phyloP scores from a whole-genome alignment of 441 rosid genomes.

The Adansonia madagascariensis region DNA sequence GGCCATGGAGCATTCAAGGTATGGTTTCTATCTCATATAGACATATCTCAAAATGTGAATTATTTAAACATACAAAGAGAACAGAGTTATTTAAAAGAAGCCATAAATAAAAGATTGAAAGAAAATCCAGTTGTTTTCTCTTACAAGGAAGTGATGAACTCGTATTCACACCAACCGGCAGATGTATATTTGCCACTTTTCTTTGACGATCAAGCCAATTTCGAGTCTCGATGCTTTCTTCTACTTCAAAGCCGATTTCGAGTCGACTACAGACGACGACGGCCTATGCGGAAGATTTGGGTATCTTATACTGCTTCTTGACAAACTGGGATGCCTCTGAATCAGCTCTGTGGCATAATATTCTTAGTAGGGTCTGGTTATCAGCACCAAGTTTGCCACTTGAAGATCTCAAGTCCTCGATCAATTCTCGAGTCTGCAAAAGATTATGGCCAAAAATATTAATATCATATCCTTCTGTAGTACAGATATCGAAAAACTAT shows the following conservation, averaged over 20 bases:
- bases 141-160: not conserved
- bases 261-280: not conserved
- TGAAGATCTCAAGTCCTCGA: constrained; percentile 70
- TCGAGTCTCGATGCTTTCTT: not conserved
- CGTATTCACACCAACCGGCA: constrained; percentile 12
- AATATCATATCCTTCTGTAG: not conserved
- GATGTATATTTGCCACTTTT: not conserved
- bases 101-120: not conserved
- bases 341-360: constrained; percentile 81
- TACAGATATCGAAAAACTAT: not conserved
- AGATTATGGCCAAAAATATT: not conserved
- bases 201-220: not conserved
- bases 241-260: not conserved
- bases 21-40: constrained; percentile 6
- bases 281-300: constrained; percentile 60
- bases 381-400: constrained; percentile 83
- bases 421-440: constrained; percentile 80
- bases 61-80: not conserved
- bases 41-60: not conserved
- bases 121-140: not conserved
- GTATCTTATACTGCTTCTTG: constrained; percentile 92
- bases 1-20: not conserved
- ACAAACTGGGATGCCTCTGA: constrained; percentile 88
- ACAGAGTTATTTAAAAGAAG: not conserved
- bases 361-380: constrained; percentile 73